These are phyloP conservation scores for Perkinsus chesapeaki DNA, from an alignment of 169 alveolate species.

Conservation along the genomic window DNA sequence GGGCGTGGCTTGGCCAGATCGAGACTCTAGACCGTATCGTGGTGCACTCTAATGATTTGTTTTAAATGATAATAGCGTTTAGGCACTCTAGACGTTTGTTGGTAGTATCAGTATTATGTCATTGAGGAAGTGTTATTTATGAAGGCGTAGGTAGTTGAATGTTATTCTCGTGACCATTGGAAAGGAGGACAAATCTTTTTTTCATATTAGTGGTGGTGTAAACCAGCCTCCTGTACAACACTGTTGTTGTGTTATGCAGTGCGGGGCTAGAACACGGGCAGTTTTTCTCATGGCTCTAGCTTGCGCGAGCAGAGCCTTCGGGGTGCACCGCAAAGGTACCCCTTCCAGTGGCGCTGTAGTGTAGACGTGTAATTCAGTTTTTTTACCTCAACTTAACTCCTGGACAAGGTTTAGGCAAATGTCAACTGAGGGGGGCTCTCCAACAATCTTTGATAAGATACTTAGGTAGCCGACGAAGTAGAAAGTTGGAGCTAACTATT, in stretches of 20 bases:
- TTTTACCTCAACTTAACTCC: not conserved
- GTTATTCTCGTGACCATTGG: not conserved
- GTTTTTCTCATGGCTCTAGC: not conserved
- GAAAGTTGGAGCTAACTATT: not conserved
- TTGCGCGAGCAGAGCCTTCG: not conserved
- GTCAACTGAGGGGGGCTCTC: not conserved
- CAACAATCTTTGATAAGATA: constrained; percentile 51
- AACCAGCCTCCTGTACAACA: not conserved
- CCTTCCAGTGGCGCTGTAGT: not conserved
- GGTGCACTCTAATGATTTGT: not conserved
- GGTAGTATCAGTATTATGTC: not conserved
- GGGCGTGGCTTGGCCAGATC: not conserved
- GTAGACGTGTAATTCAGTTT: not conserved
- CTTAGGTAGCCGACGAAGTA: constrained; percentile 4
- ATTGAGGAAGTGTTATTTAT: not conserved
- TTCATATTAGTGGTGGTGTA: not conserved
- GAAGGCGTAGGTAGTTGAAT: not conserved
- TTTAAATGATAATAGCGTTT: not conserved
- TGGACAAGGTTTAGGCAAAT: not conserved
- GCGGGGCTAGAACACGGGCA: not conserved
- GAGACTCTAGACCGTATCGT: not conserved
- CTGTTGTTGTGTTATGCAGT: not conserved
- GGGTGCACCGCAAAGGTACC: not conserved
- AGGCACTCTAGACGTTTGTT: not conserved
- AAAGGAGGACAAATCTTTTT: not conserved